Evolutionary conservation across 371 early-diverging fungal genomes (phyloP).

Genomic region (Haplosporangium sp.): DNA sequence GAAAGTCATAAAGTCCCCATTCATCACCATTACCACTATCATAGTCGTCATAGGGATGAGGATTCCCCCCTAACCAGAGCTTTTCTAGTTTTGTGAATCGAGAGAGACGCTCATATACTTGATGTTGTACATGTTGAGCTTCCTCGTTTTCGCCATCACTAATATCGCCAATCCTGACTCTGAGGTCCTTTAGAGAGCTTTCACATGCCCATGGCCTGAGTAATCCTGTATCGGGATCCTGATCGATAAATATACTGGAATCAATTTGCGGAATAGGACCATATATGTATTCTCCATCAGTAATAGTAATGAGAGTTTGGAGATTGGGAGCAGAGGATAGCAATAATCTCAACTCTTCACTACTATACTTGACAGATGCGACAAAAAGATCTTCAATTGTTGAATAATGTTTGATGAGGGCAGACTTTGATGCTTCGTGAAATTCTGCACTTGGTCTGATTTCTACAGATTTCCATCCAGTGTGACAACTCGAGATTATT

Average conservation of each 20-base stretch:
- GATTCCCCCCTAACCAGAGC: slow-evolving; percentile 1
- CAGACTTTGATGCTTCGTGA: background rate
- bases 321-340: background rate
- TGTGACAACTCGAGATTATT: background rate
- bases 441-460: background rate
- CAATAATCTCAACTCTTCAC: background rate
- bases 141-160: no score
- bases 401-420: background rate
- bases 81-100: slow-evolving; percentile 2
- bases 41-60: background rate
- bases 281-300: background rate
- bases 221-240: background rate
- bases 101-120: slow-evolving; percentile 5
- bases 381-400: slow-evolving; percentile 1
- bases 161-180: background rate
- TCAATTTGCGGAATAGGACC: background rate
- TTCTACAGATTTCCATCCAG: background rate
- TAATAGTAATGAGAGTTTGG: background rate
- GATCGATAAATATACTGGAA: background rate
- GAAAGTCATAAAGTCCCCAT: background rate
- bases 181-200: slow-evolving; percentile 3
- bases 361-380: background rate
- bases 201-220: slow-evolving; percentile 15
- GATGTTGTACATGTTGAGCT: background rate
- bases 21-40: background rate